Evolutionary conservation across 208 protist genomes (phyloP).

Genomic region (Trypanosoma vivax): DNA sequence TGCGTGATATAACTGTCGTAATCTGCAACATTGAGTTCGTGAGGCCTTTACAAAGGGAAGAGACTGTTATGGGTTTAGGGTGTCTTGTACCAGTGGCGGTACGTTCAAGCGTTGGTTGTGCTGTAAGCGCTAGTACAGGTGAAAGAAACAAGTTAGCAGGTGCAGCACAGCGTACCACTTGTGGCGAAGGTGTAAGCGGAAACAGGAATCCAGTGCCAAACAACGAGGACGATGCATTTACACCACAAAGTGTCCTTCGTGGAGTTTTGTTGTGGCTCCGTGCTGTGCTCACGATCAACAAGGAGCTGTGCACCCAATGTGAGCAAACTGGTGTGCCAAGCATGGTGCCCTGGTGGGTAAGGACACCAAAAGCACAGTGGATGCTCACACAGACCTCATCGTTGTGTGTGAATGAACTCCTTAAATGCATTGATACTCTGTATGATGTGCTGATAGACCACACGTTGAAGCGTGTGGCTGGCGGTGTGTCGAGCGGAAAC

Average conservation of each 20-base stretch:
- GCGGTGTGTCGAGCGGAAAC: background rate
- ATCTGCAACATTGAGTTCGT: conserved; percentile 13
- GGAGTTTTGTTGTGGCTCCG: conserved; percentile 31
- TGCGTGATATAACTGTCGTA: conserved; percentile 26
- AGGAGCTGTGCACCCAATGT: conserved; percentile 5
- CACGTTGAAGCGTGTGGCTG: conserved; percentile 1
- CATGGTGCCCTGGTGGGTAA: conserved; percentile 16
- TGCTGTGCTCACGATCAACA: conserved; percentile 23
- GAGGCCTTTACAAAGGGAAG: background rate
- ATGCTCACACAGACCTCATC: background rate
- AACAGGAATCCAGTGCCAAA: too few species aligned
- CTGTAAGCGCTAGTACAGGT: background rate
- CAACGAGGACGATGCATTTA: conserved; percentile 28
- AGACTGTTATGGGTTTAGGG: background rate
- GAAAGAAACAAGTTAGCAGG: background rate
- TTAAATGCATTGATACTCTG: background rate
- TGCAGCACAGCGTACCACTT: background rate
- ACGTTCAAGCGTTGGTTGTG: background rate
- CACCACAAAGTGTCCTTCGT: conserved; percentile 30
- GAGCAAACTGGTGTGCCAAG: background rate
- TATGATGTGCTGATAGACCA: conserved; percentile 7
- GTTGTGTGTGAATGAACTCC: background rate
- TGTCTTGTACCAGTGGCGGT: too few species aligned
- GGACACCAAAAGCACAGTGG: conserved; percentile 1
- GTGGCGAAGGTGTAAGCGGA: background rate